Base-by-base conservation (phyloP, 306 rosid species). In the Ceratonia siliqua region DNA sequence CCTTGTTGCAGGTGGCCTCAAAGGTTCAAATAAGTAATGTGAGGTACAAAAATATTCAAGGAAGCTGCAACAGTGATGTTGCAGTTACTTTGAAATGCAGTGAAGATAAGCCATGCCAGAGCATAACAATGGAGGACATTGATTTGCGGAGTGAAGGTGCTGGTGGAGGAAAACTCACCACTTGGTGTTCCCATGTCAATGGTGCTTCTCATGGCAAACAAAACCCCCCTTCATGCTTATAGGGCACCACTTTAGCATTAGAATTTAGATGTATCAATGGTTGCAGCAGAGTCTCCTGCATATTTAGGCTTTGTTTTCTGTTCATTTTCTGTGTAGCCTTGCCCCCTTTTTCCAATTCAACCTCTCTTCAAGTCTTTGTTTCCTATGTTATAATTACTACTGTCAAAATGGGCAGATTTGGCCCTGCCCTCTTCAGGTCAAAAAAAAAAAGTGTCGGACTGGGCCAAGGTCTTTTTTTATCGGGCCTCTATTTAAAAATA, bases 41-140 rank as follows among this genome's bases (percentile, higher is more conserved):
- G 46, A 71, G 27, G 0, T 92, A 83, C 83, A 87, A 5, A 25
- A 76, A 86, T 58, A 80, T 92, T 27, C 5, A 48, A 86, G 97
- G 97, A 78, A 86, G 72, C 3, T 75, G 86, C 4, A 72, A 5
- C 1, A 13, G 79, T 6, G 69, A 72, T 5, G 63, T 72, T 18
- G 92, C 89, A 54, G 85, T 79, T 0, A 79, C 12, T 9, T 59
- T 91, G 0, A 68, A 54, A 0, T 89, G 97, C 70, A 91, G 97
- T 69, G 6, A 39, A 74, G 65, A 15, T 4, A 48, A 38, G 70
- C 94, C 92, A 53, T 89, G 94, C 82, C 78, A 72, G 25, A 64
- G 78, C 33, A 71, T 89, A 12, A 80, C 20, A 74, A 1, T 82
- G 59, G 78, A 84, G 5, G 25, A 75, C 39, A 89, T 91, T 32